Evolutionary conservation across 495 filamentous ascomycete species (phyloP), one percentile per base, ranked within the genome.

Genomic region (Darksidea phi): DNA sequence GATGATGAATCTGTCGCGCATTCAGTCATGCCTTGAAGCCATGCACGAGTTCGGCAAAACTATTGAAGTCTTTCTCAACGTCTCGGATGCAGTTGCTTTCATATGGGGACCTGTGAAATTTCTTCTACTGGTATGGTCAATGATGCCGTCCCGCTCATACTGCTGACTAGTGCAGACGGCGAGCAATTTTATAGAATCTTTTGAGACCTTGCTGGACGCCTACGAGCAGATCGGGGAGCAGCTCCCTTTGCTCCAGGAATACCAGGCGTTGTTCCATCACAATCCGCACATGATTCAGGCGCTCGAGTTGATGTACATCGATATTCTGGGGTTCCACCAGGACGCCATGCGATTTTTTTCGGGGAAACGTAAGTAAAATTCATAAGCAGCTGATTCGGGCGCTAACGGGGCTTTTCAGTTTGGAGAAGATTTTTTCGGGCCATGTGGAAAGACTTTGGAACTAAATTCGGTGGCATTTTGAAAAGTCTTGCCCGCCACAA

Each of bases 251-350:
- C 64, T 79, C 1, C 38, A 55, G 45, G 56, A 71, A 52, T 76
- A 79, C 54, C 41, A 71, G 11, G 5, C 32, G 1, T 41, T 78
- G 13, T 74, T 80, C 38, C 32, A 46, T 17, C 21, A 68, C 2
- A 64, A 61, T 42, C 59, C 65, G 7, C 36, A 67, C 6, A 74
- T 78, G 64, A 55, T 47, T 18, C 60, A 61, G 6, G 67, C 68
- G 42, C 63, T 79, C 8, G 65, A 59, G 1, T 57, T 73, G 34
- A 70, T 80, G 28, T 82, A 77, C 58, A 62, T 71, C 15, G 79
- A 81, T 63, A 71, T 82, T 24, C 62, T 80, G 6, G 63, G 73
- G 5, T 81, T 82, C 49, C 76, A 81, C 41, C 55, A 41, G 32
- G 59, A 61, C 23, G 69, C 73, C 2, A 41, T 79, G 12, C 67